phyloP scores from a whole-genome alignment of 1,139 yeast genomes.

The Schizosaccharomyces versatilis region DNA sequence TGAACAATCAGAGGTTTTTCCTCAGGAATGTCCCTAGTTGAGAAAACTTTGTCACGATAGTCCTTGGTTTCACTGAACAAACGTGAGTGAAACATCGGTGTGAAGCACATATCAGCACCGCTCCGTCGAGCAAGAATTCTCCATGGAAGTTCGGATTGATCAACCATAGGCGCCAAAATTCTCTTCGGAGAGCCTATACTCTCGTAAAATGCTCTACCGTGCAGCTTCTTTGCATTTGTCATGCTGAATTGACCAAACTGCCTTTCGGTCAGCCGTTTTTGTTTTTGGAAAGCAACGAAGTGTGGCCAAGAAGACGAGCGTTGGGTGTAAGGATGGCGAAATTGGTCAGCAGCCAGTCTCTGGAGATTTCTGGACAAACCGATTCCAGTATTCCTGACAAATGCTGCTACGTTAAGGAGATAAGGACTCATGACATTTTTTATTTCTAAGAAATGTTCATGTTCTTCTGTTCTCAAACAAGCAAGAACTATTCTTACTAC shows the following conservation, averaged over 20 bases:
- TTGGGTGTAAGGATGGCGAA: too few relatives aligned
- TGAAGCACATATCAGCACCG: conserved; percentile 85
- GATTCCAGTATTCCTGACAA: too few relatives aligned
- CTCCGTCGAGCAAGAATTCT: conserved; percentile 62
- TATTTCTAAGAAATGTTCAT: too few relatives aligned
- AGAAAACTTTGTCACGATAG: conserved; percentile 60
- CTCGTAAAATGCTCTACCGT: conserved; percentile 52
- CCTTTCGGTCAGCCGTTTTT: not conserved
- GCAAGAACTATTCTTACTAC: too few relatives aligned
- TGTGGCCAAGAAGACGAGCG: too few relatives aligned
- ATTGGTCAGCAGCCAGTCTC: too few relatives aligned
- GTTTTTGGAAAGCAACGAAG: not conserved
- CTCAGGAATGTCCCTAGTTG: conserved; percentile 48
- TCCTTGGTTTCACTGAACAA: conserved; percentile 67
- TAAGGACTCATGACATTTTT: too few relatives aligned
- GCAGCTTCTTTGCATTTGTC: conserved; percentile 17
- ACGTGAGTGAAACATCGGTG: conserved; percentile 93
- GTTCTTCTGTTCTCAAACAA: too few relatives aligned
- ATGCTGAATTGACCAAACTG: not conserved
- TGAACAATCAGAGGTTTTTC: conserved; percentile 82
- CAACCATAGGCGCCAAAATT: conserved; percentile 97
- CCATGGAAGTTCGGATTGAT: conserved; percentile 92
- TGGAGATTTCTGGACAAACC: too few relatives aligned
- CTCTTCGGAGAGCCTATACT: conserved; percentile 54
- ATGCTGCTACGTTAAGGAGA: too few relatives aligned